phyloP scores from a whole-genome alignment of 2,329 filamentous ascomycete species.

The Escovopsis weberi region DNA sequence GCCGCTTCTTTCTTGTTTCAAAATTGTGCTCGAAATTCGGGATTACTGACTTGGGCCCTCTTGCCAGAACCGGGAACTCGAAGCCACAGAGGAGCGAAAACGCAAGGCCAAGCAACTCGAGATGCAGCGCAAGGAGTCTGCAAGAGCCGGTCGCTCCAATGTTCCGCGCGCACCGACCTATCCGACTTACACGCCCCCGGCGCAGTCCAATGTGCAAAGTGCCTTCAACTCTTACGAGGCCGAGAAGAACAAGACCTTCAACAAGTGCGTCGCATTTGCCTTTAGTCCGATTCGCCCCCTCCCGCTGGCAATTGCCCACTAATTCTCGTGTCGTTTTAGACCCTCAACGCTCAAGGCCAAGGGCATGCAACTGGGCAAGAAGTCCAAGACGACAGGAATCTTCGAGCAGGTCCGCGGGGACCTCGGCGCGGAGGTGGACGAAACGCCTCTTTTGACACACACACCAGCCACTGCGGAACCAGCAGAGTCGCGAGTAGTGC shows the following conservation, averaged over 20 bases:
- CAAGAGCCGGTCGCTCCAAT: constrained; percentile 53
- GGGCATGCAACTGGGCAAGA: constrained; percentile 98
- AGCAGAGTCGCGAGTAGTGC: constrained; percentile 41
- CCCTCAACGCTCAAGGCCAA: constrained; percentile 68
- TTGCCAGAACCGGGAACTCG: constrained; percentile 84
- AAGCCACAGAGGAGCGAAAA: constrained; percentile 96
- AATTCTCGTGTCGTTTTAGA: constrained; percentile 19
- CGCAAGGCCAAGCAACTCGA: constrained; percentile 97
- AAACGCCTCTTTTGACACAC: constrained; percentile 52
- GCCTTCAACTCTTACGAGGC: constrained; percentile 91
- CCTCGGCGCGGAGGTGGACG: constrained; percentile 73
- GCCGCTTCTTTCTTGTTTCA: neutral
- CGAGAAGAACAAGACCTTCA: constrained; percentile 85
- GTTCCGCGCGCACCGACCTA: constrained; percentile 67
- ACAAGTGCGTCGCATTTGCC: constrained; percentile 45
- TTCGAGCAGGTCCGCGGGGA: constrained; percentile 91
- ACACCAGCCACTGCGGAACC: constrained; percentile 36
- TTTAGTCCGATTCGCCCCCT: neutral
- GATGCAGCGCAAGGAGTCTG: constrained; percentile 94
- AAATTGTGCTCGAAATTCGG: neutral
- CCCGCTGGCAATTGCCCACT: constrained; percentile 1
- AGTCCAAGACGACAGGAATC: constrained; percentile 94
- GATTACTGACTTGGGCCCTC: constrained; percentile 11
- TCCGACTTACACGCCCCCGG: constrained; percentile 74
- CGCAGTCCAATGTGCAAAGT: constrained; percentile 58